A percentile compares a stretch with the other conserved stretches of the same genome.
phyloP scores from a whole-genome alignment of 768 basidiomycete genomes.

The Cubamyces lactineus region DNA sequence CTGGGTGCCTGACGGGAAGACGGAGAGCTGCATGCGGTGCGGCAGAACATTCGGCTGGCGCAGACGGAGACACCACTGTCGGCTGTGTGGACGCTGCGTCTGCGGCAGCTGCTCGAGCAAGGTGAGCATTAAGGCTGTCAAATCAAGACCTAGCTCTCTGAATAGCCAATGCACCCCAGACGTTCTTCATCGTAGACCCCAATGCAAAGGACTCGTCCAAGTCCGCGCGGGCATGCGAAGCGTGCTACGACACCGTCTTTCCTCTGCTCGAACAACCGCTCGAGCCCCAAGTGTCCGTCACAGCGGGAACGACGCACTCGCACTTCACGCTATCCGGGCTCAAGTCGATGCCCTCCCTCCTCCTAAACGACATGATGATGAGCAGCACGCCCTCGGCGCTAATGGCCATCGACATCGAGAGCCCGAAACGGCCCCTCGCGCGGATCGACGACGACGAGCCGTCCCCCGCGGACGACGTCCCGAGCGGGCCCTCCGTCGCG shows the following conservation, averaged over 20 bases:
- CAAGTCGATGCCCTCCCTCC: conserved; percentile 59
- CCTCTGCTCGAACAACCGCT: conserved; percentile 50
- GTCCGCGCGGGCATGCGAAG: conserved; percentile 80
- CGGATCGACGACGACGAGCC: conserved; percentile 27
- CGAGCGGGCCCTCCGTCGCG: conserved; percentile 18
- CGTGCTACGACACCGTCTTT: conserved; percentile 87
- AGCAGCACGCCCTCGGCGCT: conserved; percentile 36
- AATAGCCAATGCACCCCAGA: conserved; percentile 56
- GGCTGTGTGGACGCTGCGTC: conserved; percentile 84
- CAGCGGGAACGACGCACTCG: conserved; percentile 36
- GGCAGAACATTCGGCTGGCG: conserved; percentile 75
- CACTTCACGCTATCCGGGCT: conserved; percentile 55
- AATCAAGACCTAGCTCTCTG: background rate
- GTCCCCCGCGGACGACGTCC: conserved; percentile 1
- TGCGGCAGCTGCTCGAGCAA: conserved; percentile 82
- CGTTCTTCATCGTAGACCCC: conserved; percentile 76
- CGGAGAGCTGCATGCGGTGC: conserved; percentile 87
- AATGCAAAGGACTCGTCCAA: conserved; percentile 50
- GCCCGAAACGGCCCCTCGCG: conserved; percentile 29
- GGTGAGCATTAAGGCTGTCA: conserved; percentile 46
- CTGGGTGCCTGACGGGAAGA: conserved; percentile 89
- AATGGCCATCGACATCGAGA: conserved; percentile 45
- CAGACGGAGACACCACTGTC: conserved; percentile 82
- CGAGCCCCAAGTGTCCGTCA: background rate
- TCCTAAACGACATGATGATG: conserved; percentile 32